phyloP scores from a whole-genome alignment of 352 stramenopile genomes.

The Phytophthora europaea region DNA sequence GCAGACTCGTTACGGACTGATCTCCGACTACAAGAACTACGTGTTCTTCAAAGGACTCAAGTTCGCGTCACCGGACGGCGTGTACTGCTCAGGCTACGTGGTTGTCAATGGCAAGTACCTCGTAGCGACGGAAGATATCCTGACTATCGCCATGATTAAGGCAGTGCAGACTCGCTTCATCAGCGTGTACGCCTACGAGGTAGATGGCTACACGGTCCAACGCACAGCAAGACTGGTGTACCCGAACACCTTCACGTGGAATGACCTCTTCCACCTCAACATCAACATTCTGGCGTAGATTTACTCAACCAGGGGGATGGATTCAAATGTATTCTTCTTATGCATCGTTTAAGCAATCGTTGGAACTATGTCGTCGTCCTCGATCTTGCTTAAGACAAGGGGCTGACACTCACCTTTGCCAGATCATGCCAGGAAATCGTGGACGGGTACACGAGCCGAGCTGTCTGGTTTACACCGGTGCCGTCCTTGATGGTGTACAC shows the following conservation, averaged over 20 bases:
- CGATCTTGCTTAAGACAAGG: slow-evolving; percentile 21
- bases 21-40: slow-evolving; percentile 60
- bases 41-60: slow-evolving; percentile 58
- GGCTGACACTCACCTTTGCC: slow-evolving; percentile 42
- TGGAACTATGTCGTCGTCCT: too few species aligned
- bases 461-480: slow-evolving; percentile 45
- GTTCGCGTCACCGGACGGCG: slow-evolving; percentile 53
- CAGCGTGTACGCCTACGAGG: slow-evolving; percentile 55
- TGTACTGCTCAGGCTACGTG: slow-evolving; percentile 58
- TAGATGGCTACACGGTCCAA: slow-evolving; percentile 48
- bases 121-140: slow-evolving; percentile 47
- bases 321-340: slow-evolving; percentile 1
- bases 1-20: slow-evolving; percentile 44
- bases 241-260: slow-evolving; percentile 47
- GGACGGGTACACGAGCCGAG: slow-evolving; percentile 54
- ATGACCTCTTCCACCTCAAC: slow-evolving; percentile 49
- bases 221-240: slow-evolving; percentile 53
- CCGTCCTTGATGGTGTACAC: slow-evolving; percentile 52
- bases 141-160: slow-evolving; percentile 50
- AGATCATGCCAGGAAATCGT: slow-evolving; percentile 53
- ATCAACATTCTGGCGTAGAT: slow-evolving; percentile 47
- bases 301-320: background rate
- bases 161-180: slow-evolving; percentile 37
- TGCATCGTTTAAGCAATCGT: background rate
- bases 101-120: slow-evolving; percentile 57